Percentiles rank a stretch among this genome's conserved stretches.
Evolutionary conservation across 805 yeast species (phyloP).

Genomic region (Blastobotrys attinorum): DNA sequence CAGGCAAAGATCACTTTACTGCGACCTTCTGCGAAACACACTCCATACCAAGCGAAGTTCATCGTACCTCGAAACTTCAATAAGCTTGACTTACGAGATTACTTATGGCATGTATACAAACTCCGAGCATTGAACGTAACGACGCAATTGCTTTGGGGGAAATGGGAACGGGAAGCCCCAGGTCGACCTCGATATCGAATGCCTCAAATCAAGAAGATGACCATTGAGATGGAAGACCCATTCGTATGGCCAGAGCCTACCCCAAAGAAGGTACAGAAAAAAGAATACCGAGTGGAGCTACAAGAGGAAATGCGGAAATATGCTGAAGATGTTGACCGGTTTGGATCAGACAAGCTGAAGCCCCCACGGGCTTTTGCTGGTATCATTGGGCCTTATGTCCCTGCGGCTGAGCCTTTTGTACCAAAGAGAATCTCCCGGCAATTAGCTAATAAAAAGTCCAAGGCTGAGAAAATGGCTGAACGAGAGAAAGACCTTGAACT

Average conservation of each 20-base stretch:
- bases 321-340: conserved; percentile 41
- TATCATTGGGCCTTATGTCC: conserved; percentile 48
- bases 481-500: conserved; percentile 27
- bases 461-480: conserved; percentile 26
- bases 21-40: conserved; percentile 91
- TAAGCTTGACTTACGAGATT: conserved; percentile 90
- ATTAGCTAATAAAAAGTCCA: conserved; percentile 38
- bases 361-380: conserved; percentile 75
- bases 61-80: conserved; percentile 90
- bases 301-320: conserved; percentile 43
- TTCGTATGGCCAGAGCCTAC: conserved; percentile 82
- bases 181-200: conserved; percentile 62
- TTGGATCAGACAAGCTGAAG: conserved; percentile 61
- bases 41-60: conserved; percentile 96
- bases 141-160: conserved; percentile 72
- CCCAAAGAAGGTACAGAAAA: conserved; percentile 30
- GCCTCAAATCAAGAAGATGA: conserved; percentile 89
- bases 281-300: conserved; percentile 27
- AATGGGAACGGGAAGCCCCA: conserved; percentile 51
- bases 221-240: conserved; percentile 92
- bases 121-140: conserved; percentile 83
- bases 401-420: conserved; percentile 59
- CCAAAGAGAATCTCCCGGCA: conserved; percentile 41
- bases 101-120: conserved; percentile 83
- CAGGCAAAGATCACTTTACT: conserved; percentile 71